Percentiles rank a stretch among this genome's conserved stretches.
Conservation (phyloP, 805 yeast genomes). For the Metschnikowia lochheadii region DNA sequence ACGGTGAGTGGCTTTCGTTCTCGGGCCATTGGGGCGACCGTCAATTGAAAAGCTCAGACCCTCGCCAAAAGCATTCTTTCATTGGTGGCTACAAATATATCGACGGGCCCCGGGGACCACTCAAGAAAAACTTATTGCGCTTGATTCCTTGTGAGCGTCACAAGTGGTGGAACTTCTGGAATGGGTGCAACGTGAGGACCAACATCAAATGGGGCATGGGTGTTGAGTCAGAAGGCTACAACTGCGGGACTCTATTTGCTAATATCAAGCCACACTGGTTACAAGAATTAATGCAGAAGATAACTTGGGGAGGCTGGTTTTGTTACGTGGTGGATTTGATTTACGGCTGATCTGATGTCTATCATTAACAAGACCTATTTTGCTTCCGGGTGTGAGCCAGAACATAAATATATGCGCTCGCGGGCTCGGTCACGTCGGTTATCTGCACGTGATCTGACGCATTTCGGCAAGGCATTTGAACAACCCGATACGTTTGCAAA, state of each 20-base stretch:
- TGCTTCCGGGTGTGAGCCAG: background rate
- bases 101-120: conserved; percentile 91
- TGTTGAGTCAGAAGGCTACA: conserved; percentile 78
- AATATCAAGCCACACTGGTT: conserved; percentile 51
- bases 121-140: conserved; percentile 70
- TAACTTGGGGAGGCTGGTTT: conserved; percentile 61
- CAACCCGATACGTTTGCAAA: background rate
- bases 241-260: conserved; percentile 66
- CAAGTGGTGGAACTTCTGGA: conserved; percentile 91
- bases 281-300: conserved; percentile 41
- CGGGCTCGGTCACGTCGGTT: background rate
- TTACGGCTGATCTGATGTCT: conserved; percentile 34
- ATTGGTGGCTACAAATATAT: conserved; percentile 83
- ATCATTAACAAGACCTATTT: background rate
- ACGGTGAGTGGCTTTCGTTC: conserved; percentile 76
- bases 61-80: conserved; percentile 81
- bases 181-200: conserved; percentile 74
- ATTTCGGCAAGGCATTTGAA: conserved; percentile 1
- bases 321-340: conserved; percentile 51
- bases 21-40: conserved; percentile 91
- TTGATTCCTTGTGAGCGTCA: conserved; percentile 72
- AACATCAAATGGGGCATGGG: conserved; percentile 82
- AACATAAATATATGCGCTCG: background rate
- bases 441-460: conserved; percentile 1
- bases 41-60: conserved; percentile 59